Evolutionary conservation across 2,329 filamentous ascomycete species (phyloP).

Genomic region (Colletotrichum cereale): DNA sequence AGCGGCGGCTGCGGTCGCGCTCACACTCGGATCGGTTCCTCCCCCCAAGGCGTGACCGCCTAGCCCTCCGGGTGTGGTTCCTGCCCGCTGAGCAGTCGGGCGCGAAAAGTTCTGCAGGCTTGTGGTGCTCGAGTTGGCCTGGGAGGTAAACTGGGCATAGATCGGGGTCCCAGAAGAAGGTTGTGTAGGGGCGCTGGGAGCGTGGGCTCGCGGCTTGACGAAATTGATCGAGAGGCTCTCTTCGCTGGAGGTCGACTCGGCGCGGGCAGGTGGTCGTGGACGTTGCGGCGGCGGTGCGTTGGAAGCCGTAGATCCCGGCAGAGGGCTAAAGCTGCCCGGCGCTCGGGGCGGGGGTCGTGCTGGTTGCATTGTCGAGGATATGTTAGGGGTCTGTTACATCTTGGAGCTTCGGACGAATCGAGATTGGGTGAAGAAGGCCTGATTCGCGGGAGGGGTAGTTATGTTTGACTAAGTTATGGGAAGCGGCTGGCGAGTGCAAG

Average conservation of each 20-base stretch:
- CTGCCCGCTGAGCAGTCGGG: conserved; percentile 54
- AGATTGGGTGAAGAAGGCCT: conserved; percentile 26
- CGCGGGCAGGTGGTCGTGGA: conserved; percentile 53
- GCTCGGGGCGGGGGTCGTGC: conserved; percentile 61
- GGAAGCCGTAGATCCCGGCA: conserved; percentile 52
- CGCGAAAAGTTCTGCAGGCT: conserved; percentile 71
- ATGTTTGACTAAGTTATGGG: neutral
- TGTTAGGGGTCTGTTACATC: conserved; percentile 56
- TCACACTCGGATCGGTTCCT: conserved; percentile 28
- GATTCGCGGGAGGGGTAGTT: conserved; percentile 18
- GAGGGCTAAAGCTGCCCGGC: conserved; percentile 69
- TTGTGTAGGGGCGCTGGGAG: conserved; percentile 38
- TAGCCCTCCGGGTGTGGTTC: conserved; percentile 32
- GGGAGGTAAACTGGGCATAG: conserved; percentile 61
- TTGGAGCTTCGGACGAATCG: conserved; percentile 47
- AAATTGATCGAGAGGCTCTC: conserved; percentile 58
- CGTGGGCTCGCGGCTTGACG: conserved; percentile 56
- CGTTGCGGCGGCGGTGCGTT: conserved; percentile 47
- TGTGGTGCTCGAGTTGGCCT: conserved; percentile 60
- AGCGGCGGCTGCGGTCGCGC: conserved; percentile 45
- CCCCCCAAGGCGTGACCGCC: conserved; percentile 3
- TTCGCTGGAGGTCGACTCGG: conserved; percentile 62
- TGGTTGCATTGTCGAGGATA: conserved; percentile 60
- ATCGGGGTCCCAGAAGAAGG: conserved; percentile 50
- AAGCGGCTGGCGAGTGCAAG: neutral